Evolutionary conservation across 1,284 basidiomycete genomes (phyloP).

Genomic region (Ustilago trichophora): DNA sequence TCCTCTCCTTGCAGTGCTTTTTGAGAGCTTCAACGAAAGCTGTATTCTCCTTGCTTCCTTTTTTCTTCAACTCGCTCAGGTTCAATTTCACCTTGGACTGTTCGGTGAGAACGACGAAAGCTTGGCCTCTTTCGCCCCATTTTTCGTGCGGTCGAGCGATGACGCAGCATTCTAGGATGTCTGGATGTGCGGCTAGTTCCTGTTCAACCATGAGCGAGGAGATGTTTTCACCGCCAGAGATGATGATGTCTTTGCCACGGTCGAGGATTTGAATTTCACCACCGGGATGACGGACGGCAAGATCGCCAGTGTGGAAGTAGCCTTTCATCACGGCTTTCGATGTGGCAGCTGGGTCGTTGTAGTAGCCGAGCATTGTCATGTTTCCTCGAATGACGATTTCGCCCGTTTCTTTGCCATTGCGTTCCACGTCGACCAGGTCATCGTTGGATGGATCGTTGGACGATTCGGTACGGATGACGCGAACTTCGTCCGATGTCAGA

Average conservation of each 20-base stretch:
- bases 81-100: slow-evolving; percentile 71
- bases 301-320: slow-evolving; percentile 81
- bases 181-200: slow-evolving; percentile 82
- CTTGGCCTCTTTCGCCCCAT: slow-evolving; percentile 89
- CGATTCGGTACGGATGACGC: slow-evolving; percentile 73
- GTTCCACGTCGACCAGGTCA: slow-evolving; percentile 78
- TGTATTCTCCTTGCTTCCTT: neutral
- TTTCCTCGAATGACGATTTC: slow-evolving; percentile 85
- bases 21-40: slow-evolving; percentile 72
- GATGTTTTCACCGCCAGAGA: slow-evolving; percentile 74
- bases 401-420: slow-evolving; percentile 82
- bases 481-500: slow-evolving; percentile 77
- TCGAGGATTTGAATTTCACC: slow-evolving; percentile 77
- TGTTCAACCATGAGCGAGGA: slow-evolving; percentile 84
- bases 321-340: slow-evolving; percentile 79
- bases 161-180: slow-evolving; percentile 84
- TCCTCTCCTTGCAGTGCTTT: slow-evolving; percentile 72
- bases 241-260: slow-evolving; percentile 70
- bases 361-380: slow-evolving; percentile 87
- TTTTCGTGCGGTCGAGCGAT: slow-evolving; percentile 78
- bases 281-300: slow-evolving; percentile 82
- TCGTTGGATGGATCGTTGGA: slow-evolving; percentile 64
- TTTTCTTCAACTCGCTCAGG: slow-evolving; percentile 69
- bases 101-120: slow-evolving; percentile 79
- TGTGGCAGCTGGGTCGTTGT: slow-evolving; percentile 74